Percentiles rank a stretch among this genome's conserved stretches.
Conservation (phyloP, 2,329 filamentous ascomycete species). For the Dothistroma septosporum region DNA sequence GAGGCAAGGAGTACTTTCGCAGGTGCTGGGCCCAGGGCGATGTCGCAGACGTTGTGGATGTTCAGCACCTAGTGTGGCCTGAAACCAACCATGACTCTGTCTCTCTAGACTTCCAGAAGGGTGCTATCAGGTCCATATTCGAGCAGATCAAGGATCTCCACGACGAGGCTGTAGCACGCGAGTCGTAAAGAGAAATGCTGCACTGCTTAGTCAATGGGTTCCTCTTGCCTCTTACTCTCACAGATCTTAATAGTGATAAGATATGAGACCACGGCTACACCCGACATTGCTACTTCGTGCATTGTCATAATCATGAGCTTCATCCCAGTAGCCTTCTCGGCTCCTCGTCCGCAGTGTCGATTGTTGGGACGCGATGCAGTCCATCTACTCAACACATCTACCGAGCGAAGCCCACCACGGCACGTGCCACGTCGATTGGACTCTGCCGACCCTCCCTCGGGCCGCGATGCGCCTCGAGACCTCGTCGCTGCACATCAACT, state of each 20-base stretch:
- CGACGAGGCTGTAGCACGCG: background rate
- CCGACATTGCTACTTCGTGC: too few species aligned
- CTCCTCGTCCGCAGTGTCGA: background rate
- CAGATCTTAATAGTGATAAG: background rate
- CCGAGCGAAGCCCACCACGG: too few species aligned
- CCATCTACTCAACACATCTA: too few species aligned
- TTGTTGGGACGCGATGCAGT: background rate
- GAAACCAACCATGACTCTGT: conserved; percentile 42
- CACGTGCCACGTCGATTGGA: background rate
- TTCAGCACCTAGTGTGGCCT: conserved; percentile 30
- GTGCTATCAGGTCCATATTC: conserved; percentile 24
- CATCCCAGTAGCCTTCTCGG: too few species aligned
- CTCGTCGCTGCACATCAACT: background rate
- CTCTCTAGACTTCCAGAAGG: conserved; percentile 24
- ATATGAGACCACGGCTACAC: background rate
- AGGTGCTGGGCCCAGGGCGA: conserved; percentile 37
- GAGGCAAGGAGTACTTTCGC: conserved; percentile 43
- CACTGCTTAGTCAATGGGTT: background rate
- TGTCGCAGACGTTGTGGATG: conserved; percentile 33
- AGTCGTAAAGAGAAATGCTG: background rate
- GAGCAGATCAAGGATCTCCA: conserved; percentile 11
- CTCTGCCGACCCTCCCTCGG: background rate
- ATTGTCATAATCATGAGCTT: too few species aligned
- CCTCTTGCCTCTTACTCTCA: too few species aligned
- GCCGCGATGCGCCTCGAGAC: background rate